A percentile compares a stretch with the other conserved stretches of the same genome.
Conservation (phyloP, 1,284 basidiomycete genomes). For the Trichosporon inkin region DNA sequence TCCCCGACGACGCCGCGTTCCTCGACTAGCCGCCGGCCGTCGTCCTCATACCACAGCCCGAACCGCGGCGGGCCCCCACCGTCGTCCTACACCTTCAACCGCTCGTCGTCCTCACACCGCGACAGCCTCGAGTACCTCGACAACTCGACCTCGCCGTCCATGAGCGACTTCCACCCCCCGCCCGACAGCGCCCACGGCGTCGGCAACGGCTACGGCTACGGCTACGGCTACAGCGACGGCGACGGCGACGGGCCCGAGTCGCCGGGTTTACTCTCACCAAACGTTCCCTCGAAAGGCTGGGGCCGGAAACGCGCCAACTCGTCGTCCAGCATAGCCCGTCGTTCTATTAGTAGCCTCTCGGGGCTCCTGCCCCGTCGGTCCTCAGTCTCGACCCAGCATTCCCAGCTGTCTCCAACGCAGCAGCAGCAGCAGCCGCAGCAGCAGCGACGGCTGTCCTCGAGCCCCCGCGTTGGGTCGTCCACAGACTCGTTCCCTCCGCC, state of each 20-base stretch:
- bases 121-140: no score
- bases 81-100: no score
- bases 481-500: neutral
- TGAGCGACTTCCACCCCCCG: no score
- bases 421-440: neutral
- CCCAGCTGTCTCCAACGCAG: neutral
- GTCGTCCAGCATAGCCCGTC: neutral
- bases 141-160: no score
- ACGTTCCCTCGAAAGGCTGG: constrained; percentile 2
- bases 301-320: constrained; percentile 1
- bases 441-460: neutral
- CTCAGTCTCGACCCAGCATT: neutral
- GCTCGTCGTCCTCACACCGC: no score
- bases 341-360: neutral
- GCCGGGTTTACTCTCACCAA: neutral
- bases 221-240: neutral
- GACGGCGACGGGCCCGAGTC: neutral
- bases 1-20: no score
- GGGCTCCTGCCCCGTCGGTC: neutral
- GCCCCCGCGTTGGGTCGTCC: neutral
- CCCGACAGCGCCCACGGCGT: no score
- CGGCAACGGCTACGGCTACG: no score
- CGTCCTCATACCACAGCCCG: no score
- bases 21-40: no score
- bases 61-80: no score